Base-by-base conservation (phyloP, 2,329 filamentous ascomycete genomes). In the Calcarisporium arbuscula region DNA sequence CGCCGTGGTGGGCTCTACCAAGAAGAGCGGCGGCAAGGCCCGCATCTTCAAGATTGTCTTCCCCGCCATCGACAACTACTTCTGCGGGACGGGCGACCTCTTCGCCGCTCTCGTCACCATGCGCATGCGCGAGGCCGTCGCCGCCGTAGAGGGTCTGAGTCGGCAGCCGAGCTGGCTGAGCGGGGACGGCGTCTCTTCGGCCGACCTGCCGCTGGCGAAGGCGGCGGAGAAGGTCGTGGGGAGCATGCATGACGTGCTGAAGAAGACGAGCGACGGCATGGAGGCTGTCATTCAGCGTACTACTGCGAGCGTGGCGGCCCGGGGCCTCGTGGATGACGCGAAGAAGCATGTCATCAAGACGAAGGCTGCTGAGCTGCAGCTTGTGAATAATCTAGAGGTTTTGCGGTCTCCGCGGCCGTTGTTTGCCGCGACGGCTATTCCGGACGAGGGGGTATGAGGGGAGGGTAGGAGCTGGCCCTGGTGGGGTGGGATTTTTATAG, bases 21-120 rank as follows among this genome's bases (percentile, higher is more conserved):
- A 80, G 53, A 72, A 68, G 36, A 74, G 69, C 30, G 65, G 60
- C 42, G 74, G 77, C 44, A 69, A 68, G 27, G 79, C 90, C 0
- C 81, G 92, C n/a, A 72, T 90, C 34, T 98, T 96, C 69, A 80
- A 82, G 51, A 81, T 96, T 51, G 78, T 84, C 36, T 86, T 95
- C 37, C 88, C 90, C 0, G 77, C 82, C 19, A 80, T 95, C 40
- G 85, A 95, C 54, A 85, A 88, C 62, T 95, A 92, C 69, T 98
- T 96, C 62, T 88, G 84, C 49, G 92, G 92, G 26, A 96, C 94
- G 0, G 92, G 92, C 30, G 92, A 98, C 65, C 95, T 98, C 90
- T 96, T 98, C 54, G 90, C 88, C 19, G 90, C 90, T 7, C 71
- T 98, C 29, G 88, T 87, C 54, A 79, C 95, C 2, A 85, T 85